Conservation (phyloP, 495 filamentous ascomycete species). For the Thermochaetoides thermophila region DNA sequence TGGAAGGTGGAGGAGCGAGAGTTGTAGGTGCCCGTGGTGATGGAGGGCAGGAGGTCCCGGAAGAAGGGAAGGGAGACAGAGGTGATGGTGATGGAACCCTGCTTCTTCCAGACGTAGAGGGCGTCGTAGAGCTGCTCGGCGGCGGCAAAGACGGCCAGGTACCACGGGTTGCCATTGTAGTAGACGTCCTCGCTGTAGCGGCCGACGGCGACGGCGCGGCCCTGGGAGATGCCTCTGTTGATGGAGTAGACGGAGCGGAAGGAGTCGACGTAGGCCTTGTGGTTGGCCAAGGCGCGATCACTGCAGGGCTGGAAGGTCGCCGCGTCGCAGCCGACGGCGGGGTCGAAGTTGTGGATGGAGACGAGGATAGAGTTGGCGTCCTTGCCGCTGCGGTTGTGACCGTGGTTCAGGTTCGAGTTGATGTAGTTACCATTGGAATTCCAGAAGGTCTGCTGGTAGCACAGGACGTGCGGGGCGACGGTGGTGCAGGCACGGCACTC, state of each 20-base stretch:
- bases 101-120: constrained; percentile 42
- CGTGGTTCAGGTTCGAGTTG: constrained; percentile 39
- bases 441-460: constrained; percentile 55
- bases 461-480: constrained; percentile 44
- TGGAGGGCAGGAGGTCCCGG: constrained; percentile 33
- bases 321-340: constrained; percentile 39
- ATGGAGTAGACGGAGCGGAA: constrained; percentile 47
- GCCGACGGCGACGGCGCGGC: constrained; percentile 46
- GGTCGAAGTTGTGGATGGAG: constrained; percentile 51
- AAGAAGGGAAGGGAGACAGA: constrained; percentile 43
- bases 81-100: constrained; percentile 38
- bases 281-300: constrained; percentile 45
- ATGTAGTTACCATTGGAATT: constrained; percentile 35
- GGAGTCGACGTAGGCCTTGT: constrained; percentile 47
- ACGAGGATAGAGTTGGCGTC: constrained; percentile 49
- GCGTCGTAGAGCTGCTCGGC: constrained; percentile 55
- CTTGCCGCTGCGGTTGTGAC: constrained; percentile 36
- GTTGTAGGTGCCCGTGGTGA: constrained; percentile 36
- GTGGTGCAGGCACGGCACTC: constrained; percentile 34
- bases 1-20: constrained; percentile 32
- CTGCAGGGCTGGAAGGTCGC: constrained; percentile 50
- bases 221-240: constrained; percentile 34
- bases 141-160: constrained; percentile 46
- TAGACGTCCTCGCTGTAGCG: constrained; percentile 57
- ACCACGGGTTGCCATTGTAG: constrained; percentile 54